These are phyloP conservation scores for Phytomonas sp. DNA, from an alignment of 208 protist genomes.

Conservation along the genomic window DNA sequence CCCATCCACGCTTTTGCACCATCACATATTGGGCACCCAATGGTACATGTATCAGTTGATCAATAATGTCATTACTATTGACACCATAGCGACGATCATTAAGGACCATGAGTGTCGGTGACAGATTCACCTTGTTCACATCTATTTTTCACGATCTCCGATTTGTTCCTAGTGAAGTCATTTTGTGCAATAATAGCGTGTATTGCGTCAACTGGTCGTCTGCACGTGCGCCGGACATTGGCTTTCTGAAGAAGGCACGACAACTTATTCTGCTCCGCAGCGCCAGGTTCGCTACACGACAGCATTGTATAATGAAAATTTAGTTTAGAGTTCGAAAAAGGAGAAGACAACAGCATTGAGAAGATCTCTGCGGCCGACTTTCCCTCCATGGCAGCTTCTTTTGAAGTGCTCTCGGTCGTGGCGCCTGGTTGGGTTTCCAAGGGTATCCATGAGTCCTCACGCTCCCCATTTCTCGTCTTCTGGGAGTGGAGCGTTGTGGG, in stretches of 20 bases:
- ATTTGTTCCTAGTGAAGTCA: background rate
- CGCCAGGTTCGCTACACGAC: background rate
- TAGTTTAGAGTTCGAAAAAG: background rate
- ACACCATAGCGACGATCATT: background rate
- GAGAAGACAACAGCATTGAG: background rate
- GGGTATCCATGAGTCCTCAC: background rate
- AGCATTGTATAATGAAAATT: background rate
- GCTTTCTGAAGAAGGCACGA: background rate
- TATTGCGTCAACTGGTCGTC: background rate
- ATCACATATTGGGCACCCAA: background rate
- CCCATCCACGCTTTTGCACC: background rate
- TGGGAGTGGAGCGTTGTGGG: background rate
- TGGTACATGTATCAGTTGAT: background rate
- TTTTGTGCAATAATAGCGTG: background rate
- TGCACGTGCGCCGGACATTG: background rate
- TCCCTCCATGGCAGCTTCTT: background rate
- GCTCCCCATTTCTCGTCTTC: background rate
- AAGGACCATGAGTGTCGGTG: background rate
- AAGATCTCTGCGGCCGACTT: background rate
- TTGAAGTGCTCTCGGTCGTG: background rate
- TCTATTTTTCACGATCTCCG: background rate
- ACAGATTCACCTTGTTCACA: background rate
- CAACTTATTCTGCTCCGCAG: background rate
- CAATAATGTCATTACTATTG: background rate
- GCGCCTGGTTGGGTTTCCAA: background rate